Evolutionary conservation across 768 basidiomycete genomes (phyloP).

Genomic region (Pleurotus eryngii): DNA sequence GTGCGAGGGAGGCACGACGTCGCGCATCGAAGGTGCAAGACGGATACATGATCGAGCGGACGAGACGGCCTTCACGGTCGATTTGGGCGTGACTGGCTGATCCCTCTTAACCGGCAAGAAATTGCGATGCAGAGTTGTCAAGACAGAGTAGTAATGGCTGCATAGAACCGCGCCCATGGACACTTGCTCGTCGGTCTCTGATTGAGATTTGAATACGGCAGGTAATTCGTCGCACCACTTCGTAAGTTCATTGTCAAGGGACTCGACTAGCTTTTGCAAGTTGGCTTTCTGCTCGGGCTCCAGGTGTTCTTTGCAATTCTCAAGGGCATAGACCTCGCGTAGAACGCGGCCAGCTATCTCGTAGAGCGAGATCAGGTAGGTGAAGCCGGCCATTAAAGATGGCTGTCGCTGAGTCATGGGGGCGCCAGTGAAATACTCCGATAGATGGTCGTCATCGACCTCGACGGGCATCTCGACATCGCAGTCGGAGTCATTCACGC

Average conservation of each 20-base stretch:
- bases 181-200: constrained; percentile 73
- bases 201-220: constrained; percentile 68
- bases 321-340: constrained; percentile 78
- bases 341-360: constrained; percentile 82
- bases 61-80: constrained; percentile 75
- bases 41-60: constrained; percentile 85
- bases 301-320: constrained; percentile 69
- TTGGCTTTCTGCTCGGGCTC: constrained; percentile 74
- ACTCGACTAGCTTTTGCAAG: constrained; percentile 75
- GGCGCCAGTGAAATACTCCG: constrained; percentile 69
- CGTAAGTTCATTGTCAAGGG: constrained; percentile 70
- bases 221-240: constrained; percentile 86
- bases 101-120: constrained; percentile 79
- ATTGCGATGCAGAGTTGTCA: constrained; percentile 86
- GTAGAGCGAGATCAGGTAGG: constrained; percentile 74
- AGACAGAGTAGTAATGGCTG: constrained; percentile 86
- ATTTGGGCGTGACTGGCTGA: constrained; percentile 63
- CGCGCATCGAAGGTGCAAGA: constrained; percentile 80
- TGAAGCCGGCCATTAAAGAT: constrained; percentile 79
- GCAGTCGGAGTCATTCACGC: constrained; percentile 86
- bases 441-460: constrained; percentile 76
- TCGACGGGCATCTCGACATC: constrained; percentile 84
- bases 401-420: constrained; percentile 51
- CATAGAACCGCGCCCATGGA: constrained; percentile 84
- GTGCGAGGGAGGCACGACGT: constrained; percentile 81